A percentile compares a stretch with the other conserved stretches of the same genome.
phyloP scores from a whole-genome alignment of 106 monocot genomes.

The Vanilla planifolia region DNA sequence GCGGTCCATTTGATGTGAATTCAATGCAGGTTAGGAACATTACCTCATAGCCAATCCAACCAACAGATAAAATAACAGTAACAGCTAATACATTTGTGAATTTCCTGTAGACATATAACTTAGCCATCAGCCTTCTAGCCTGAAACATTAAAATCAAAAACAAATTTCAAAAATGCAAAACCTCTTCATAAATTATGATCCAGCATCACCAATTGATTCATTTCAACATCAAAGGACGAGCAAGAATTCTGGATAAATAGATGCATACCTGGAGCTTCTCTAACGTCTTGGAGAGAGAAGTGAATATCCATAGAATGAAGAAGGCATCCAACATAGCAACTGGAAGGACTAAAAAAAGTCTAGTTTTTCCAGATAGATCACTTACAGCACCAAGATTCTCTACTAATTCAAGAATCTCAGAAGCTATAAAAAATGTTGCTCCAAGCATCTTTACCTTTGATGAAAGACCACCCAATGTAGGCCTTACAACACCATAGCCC shows the following conservation, averaged over 20 bases:
- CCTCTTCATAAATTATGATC: neutral
- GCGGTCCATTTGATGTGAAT: no score
- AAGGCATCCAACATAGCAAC: conserved; percentile 91
- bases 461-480: conserved; percentile 87
- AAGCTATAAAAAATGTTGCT: conserved; percentile 83
- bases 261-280: conserved; percentile 80
- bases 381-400: conserved; percentile 87
- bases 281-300: conserved; percentile 83
- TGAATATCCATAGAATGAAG: conserved; percentile 97
- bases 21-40: neutral
- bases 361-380: conserved; percentile 92
- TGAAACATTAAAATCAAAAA: conserved; percentile 16
- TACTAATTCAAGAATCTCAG: conserved; percentile 82
- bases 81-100: conserved; percentile 84
- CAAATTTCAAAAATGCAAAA: no score
- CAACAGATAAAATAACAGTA: conserved; percentile 79
- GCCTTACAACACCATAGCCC: conserved; percentile 95
- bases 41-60: conserved; percentile 91
- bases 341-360: conserved; percentile 76
- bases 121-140: conserved; percentile 72
- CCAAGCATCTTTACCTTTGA: conserved; percentile 93
- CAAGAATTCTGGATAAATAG: neutral
- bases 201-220: neutral
- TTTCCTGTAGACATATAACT: conserved; percentile 87
- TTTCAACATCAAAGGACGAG: neutral